Base-by-base conservation (phyloP, 2,329 filamentous ascomycete genomes). In the Fusarium verrucosum region DNA sequence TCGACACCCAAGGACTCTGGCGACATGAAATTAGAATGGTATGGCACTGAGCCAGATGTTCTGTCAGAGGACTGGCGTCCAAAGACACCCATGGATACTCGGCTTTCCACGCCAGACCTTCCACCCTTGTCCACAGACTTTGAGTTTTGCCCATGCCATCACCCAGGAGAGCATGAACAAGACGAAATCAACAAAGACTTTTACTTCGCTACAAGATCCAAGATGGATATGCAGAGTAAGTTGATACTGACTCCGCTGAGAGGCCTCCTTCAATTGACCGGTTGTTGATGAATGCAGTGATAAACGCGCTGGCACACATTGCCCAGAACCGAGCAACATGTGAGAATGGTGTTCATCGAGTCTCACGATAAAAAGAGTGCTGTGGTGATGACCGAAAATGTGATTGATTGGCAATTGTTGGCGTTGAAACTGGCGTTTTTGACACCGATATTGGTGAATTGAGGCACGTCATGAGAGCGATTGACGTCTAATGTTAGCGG, bases 151-250 rank as follows among this genome's bases (percentile, higher is more conserved):
- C n/a, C 53, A 20, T 71, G 69, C 17, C 58, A 67, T 30, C 19
- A 13, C 20, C n/a, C 32, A 4, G 40, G 35, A 5, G 38, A 49
- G 7, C 32, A 55, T 7, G 66, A 65, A 10, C 54, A 70, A 11
- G 65, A 62, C 25, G 58, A 30, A 14, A 60, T 70, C 9, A 67
- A 67, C 41, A 44, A 69, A 47, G 54, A 55, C 9, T 71, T 67
- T 43, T 71, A 69, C 37, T 50, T 71, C 38, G 49, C 44, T 8
- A 56, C 69, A 32, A 65, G 51, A 20, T 60, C 57, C 22, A 71
- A 69, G 28, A 70, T 70, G 66, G 66, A 71, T 7, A 41, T 59
- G 45, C 69, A 70, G 50, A 50, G 69, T 71, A 69, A 35, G 69
- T 60, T 38, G 25, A 38, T 16, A 11, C 32, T 43, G 23, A 30